phyloP scores from a whole-genome alignment of 2,329 filamentous ascomycete genomes.

The Sporothrix dimorphospora region DNA sequence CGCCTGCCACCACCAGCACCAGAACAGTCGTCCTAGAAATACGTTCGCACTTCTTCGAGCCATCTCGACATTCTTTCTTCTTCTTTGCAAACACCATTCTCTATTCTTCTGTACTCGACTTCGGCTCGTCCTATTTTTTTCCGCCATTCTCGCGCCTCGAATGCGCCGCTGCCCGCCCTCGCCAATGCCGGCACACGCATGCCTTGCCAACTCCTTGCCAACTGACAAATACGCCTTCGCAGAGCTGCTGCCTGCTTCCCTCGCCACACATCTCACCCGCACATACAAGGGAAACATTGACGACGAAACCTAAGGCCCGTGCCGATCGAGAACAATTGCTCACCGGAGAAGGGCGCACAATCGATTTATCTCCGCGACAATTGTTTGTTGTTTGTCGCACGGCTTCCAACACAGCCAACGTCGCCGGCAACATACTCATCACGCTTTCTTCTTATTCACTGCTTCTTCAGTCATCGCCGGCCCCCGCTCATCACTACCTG shows the following conservation, averaged over 20 bases:
- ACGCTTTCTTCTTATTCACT: constrained; percentile 2
- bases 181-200: constrained; percentile 1
- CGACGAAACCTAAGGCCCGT: background rate
- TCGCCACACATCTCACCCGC: constrained; percentile 27
- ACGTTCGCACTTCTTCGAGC: background rate
- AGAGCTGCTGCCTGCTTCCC: constrained; percentile 31
- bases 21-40: constrained; percentile 1
- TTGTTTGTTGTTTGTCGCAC: background rate
- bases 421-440: background rate
- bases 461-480: background rate
- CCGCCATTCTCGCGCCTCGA: background rate
- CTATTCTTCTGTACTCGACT: background rate
- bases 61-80: background rate
- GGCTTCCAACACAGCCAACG: background rate
- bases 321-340: background rate
- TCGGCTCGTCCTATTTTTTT: background rate
- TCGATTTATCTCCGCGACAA: background rate
- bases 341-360: background rate
- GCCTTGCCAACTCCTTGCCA: background rate
- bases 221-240: constrained; percentile 26
- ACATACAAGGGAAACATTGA: background rate
- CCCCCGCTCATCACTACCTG: background rate
- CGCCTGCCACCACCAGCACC: constrained; percentile 8
- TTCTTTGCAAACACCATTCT: background rate
- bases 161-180: background rate